Conservation (phyloP, 768 basidiomycete genomes). For the Tylopilus rubrobrunneus region DNA sequence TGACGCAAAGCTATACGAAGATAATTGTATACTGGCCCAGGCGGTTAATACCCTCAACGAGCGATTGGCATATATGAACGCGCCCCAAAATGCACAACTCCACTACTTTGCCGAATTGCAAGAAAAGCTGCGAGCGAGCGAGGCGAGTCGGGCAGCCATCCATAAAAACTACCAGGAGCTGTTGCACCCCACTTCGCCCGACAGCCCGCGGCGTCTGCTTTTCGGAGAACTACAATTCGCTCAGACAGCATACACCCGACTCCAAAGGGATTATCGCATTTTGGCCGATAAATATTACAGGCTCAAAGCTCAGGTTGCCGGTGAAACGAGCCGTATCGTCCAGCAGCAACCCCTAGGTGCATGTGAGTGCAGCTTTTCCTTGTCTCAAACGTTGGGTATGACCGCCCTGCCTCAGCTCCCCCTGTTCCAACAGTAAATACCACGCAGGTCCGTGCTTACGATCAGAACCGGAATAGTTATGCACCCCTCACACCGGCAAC, state of each 20-base stretch:
- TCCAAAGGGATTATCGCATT: conserved; percentile 19
- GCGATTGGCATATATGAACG: conserved; percentile 21
- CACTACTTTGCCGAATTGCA: conserved; percentile 21
- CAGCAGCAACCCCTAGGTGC: conserved; percentile 10
- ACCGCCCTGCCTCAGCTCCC: not conserved
- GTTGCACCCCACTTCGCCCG: conserved; percentile 10
- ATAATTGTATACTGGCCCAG: conserved; percentile 34
- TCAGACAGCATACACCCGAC: conserved; percentile 17
- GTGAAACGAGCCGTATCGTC: conserved; percentile 1
- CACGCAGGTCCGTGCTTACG: not conserved
- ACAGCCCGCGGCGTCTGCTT: conserved; percentile 16
- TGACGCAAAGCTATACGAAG: conserved; percentile 35
- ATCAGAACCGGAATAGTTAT: conserved; percentile 7
- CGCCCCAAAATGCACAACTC: conserved; percentile 15
- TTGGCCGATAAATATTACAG: conserved; percentile 21
- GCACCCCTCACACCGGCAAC: conserved; percentile 6
- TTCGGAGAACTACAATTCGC: conserved; percentile 14
- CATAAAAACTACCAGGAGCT: conserved; percentile 26
- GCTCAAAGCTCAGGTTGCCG: conserved; percentile 6
- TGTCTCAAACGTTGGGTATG: not conserved
- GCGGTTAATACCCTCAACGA: conserved; percentile 30
- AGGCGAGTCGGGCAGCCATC: conserved; percentile 15
- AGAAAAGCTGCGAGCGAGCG: conserved; percentile 24
- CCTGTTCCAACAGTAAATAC: conserved; percentile 2
- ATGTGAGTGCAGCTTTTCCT: conserved; percentile 1